A percentile compares a stretch with the other conserved stretches of the same genome.
Conservation (phyloP, 2,329 filamentous ascomycete genomes). For the Onygena corvina region DNA sequence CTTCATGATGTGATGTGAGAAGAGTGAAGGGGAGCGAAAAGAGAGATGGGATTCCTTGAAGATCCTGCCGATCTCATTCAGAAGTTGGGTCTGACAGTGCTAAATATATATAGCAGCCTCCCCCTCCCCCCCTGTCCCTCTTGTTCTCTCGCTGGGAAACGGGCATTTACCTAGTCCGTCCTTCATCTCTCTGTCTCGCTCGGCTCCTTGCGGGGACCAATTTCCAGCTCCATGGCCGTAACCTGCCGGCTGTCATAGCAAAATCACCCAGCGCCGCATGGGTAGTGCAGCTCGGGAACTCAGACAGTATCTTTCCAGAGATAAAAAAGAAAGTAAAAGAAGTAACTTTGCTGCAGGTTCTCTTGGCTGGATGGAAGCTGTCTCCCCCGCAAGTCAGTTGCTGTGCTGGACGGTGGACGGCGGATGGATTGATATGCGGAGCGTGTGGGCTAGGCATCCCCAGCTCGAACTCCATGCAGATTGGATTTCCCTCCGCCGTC, state of each 20-base stretch:
- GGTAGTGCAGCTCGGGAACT: not conserved
- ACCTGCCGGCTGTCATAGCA: not conserved
- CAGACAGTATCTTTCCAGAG: no score
- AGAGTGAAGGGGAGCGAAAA: not conserved
- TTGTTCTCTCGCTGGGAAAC: no score
- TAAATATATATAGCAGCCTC: not conserved
- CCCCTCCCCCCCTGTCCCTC: not conserved
- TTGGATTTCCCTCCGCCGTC: not conserved
- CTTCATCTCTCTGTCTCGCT: not conserved
- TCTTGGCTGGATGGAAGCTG: not conserved
- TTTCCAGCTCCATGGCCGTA: not conserved
- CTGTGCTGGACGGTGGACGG: not conserved
- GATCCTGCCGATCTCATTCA: not conserved
- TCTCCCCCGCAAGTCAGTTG: slow-evolving; percentile 4
- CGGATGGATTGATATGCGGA: not conserved
- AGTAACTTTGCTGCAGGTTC: no score
- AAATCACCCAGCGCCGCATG: not conserved
- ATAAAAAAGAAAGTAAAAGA: no score
- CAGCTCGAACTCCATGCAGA: not conserved
- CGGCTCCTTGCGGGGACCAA: not conserved
- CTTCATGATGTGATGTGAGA: slow-evolving; percentile 1
- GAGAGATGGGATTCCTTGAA: slow-evolving; percentile 2
- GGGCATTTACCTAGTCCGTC: no score
- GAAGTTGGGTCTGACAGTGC: not conserved
- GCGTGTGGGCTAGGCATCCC: not conserved